These are phyloP conservation scores for Santalum album DNA, from an alignment of 164 flowering plant species.

Conservation along the genomic window DNA sequence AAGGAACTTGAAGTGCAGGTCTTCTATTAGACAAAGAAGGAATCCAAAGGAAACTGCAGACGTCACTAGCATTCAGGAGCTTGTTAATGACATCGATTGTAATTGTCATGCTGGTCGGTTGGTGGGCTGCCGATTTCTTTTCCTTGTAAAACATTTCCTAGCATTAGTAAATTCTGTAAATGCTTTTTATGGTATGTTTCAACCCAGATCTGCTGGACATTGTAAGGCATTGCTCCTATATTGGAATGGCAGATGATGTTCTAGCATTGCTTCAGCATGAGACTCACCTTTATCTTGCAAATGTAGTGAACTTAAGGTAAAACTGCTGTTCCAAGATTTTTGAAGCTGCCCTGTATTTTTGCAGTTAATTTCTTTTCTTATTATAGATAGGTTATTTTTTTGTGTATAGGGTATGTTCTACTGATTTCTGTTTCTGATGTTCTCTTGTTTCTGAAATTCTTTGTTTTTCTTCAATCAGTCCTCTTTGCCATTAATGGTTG, in stretches of 20 bases:
- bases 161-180: not conserved
- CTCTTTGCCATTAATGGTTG: no score
- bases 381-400: no score
- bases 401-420: no score
- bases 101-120: constrained; percentile 65
- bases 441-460: no score
- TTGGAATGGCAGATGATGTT: constrained; percentile 95
- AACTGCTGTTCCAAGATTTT: not conserved
- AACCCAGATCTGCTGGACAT: constrained; percentile 71
- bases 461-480: no score
- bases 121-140: not conserved
- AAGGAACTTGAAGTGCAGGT: constrained; percentile 32
- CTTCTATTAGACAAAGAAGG: constrained; percentile 76
- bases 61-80: constrained; percentile 82
- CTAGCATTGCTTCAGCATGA: constrained; percentile 85
- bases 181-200: constrained; percentile 5
- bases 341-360: no score
- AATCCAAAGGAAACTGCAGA: constrained; percentile 91
- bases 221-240: constrained; percentile 63
- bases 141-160: not conserved
- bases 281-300: constrained; percentile 78
- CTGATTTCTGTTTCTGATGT: no score
- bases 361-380: no score
- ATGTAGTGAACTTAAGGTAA: constrained; percentile 86
- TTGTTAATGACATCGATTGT: constrained; percentile 55